A percentile compares a stretch with the other conserved stretches of the same genome.
Evolutionary conservation across 306 rosid species (phyloP).

Genomic region (Luffa acutangula): DNA sequence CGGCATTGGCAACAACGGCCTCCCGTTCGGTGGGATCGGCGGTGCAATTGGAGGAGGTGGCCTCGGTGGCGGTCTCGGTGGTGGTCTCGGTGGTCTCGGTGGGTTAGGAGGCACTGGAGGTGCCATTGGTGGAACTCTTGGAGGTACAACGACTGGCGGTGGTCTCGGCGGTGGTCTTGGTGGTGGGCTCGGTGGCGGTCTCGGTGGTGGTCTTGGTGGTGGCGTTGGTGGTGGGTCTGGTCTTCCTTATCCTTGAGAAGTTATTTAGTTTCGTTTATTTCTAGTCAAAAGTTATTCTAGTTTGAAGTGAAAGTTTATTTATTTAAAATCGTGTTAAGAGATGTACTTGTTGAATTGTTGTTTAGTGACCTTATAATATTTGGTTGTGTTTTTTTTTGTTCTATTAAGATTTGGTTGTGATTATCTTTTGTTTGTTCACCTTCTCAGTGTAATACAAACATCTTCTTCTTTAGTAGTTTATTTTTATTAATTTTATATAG

Average conservation of each 20-base stretch:
- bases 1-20: conserved; percentile 47
- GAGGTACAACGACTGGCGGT: neutral
- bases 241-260: neutral
- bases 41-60: conserved; percentile 40
- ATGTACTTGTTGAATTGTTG: neutral
- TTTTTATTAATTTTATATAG: neutral
- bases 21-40: conserved; percentile 51
- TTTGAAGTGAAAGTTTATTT: neutral
- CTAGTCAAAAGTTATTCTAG: neutral
- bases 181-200: conserved; percentile 5
- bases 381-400: neutral
- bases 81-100: neutral
- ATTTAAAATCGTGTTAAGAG: neutral
- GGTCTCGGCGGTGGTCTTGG: conserved; percentile 9
- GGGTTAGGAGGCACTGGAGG: conserved; percentile 10
- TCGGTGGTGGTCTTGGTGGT: neutral
- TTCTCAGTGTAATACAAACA: neutral
- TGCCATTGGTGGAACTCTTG: conserved; percentile 4
- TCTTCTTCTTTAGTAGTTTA: neutral
- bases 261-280: neutral
- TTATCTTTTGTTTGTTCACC: neutral
- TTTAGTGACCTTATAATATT: neutral
- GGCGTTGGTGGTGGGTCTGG: conserved; percentile 8
- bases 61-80: conserved; percentile 24
- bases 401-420: neutral